Evolutionary conservation across 305 asterid species (phyloP).

Genomic region (Plantago coronopus): DNA sequence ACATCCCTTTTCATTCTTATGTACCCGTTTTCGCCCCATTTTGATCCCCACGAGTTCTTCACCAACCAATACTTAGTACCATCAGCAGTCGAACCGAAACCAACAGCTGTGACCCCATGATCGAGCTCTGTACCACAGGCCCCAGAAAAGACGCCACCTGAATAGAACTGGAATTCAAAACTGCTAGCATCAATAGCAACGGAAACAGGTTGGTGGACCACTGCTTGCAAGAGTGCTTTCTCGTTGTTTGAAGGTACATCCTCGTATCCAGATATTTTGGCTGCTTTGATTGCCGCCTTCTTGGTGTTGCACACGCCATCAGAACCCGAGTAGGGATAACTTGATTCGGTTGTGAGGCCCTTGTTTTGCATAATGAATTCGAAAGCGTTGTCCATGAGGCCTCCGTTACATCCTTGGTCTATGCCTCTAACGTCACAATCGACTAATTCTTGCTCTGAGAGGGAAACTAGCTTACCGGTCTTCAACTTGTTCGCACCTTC

Average conservation of each 20-base stretch:
- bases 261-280: constrained; percentile 27
- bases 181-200: constrained; percentile 31
- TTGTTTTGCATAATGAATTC: constrained; percentile 25
- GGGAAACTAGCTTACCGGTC: constrained; percentile 27
- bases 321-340: constrained; percentile 31
- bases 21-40: constrained; percentile 16
- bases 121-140: constrained; percentile 26
- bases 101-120: constrained; percentile 40
- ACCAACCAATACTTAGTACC: constrained; percentile 27
- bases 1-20: constrained; percentile 21
- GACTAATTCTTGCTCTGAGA: constrained; percentile 39
- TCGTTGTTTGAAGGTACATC: constrained; percentile 31
- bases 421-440: constrained; percentile 27
- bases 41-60: constrained; percentile 31
- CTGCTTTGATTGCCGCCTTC: constrained; percentile 17
- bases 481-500: constrained; percentile 23
- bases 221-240: constrained; percentile 28
- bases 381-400: constrained; percentile 33
- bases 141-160: constrained; percentile 28
- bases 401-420: constrained; percentile 32
- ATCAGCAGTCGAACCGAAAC: constrained; percentile 23
- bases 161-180: constrained; percentile 23
- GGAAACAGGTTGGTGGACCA: constrained; percentile 29
- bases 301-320: constrained; percentile 25
- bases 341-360: constrained; percentile 32